Percentiles rank a stretch among this genome's conserved stretches.
phyloP scores from a whole-genome alignment of 345 rosid species.

The Physaria fendleri region DNA sequence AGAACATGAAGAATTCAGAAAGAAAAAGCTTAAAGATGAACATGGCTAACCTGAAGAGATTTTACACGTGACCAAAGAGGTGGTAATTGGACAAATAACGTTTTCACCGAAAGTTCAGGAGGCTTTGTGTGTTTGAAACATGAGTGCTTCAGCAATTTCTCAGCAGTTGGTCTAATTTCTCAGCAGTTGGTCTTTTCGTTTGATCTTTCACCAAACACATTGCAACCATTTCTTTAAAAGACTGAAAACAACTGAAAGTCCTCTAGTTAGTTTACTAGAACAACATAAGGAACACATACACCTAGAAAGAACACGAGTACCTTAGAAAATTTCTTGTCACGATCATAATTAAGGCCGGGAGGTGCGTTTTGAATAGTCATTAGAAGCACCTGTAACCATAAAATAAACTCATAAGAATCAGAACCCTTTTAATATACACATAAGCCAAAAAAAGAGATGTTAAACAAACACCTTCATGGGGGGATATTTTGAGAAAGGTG shows the following conservation, averaged over 20 bases:
- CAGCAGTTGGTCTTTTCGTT: conserved; percentile 94
- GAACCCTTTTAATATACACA: neutral
- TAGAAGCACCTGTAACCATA: conserved; percentile 61
- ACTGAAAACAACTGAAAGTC: conserved; percentile 93
- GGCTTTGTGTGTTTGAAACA: conserved; percentile 91
- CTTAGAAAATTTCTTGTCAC: conserved; percentile 98
- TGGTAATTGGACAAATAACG: conserved; percentile 68
- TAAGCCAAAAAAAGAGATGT: neutral
- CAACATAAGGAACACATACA: conserved; percentile 20
- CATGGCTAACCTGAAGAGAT: conserved; percentile 70
- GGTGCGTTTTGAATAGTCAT: conserved; percentile 99
- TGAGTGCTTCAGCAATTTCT: conserved; percentile 80
- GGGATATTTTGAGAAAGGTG: conserved; percentile 96
- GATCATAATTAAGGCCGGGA: conserved; percentile 96
- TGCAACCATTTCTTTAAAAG: conserved; percentile 99
- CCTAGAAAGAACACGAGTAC: conserved; percentile 75
- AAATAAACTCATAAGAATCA: neutral
- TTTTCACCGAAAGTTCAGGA: conserved; percentile 80
- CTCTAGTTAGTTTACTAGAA: conserved; percentile 57
- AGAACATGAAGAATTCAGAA: neutral
- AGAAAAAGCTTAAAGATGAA: conserved; percentile 10
- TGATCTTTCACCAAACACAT: conserved; percentile 99
- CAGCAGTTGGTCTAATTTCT: too few species aligned
- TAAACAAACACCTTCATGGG: conserved; percentile 96
- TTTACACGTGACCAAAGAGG: conserved; percentile 93